Evolutionary conservation across 768 basidiomycete genomes (phyloP).

Genomic region (Suillus variegatus): DNA sequence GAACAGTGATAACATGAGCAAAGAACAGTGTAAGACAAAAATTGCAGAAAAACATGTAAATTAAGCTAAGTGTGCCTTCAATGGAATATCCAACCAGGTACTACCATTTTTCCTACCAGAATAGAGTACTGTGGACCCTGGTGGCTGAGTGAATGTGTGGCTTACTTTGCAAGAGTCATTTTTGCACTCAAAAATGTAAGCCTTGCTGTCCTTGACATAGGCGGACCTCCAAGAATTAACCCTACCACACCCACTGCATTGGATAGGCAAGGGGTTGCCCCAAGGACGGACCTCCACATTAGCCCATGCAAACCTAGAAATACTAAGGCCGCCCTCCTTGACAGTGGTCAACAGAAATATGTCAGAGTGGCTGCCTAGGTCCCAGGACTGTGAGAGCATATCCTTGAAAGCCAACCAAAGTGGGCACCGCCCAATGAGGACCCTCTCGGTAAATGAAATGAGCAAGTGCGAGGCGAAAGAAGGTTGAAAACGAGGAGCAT

Average conservation of each 20-base stretch:
- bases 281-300: not conserved
- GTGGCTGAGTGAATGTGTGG: not conserved
- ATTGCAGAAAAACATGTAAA: not conserved
- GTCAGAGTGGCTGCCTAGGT: not conserved
- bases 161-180: not conserved
- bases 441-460: not conserved
- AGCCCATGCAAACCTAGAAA: not conserved
- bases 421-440: not conserved
- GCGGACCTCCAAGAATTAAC: not conserved
- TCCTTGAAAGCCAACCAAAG: not conserved
- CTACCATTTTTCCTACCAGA: not conserved
- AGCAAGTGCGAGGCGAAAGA: not conserved
- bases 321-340: not conserved
- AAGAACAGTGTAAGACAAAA: not conserved
- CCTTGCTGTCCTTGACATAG: not conserved
- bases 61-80: not conserved
- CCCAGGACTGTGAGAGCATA: not conserved
- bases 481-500: not conserved
- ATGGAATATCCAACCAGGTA: not conserved
- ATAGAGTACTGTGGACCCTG: not conserved
- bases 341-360: not conserved
- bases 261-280: conserved; percentile 1
- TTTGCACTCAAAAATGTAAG: conserved; percentile 3
- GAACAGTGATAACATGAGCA: not conserved
- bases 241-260: conserved; percentile 5